Evolutionary conservation across 2,329 filamentous ascomycete genomes (phyloP).

Genomic region (Hymenoscyphus repandus): DNA sequence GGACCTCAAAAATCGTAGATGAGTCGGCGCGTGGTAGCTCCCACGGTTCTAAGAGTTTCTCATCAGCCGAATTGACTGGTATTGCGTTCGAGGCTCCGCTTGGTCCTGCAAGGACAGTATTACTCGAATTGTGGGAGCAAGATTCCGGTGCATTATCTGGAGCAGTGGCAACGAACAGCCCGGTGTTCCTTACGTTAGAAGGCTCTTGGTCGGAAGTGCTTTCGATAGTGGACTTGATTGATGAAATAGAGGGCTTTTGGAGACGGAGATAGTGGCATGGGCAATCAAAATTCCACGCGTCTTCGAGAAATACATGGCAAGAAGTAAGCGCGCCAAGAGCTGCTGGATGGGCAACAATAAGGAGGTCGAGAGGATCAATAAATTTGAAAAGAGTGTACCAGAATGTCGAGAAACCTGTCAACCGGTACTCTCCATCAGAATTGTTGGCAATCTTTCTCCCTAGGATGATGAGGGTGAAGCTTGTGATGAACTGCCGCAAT

Average conservation of each 20-base stretch:
- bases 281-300: conserved; percentile 60
- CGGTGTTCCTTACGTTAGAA: not conserved
- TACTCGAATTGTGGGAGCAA: too few species aligned
- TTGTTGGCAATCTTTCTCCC: conserved; percentile 17
- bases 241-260: conserved; percentile 14
- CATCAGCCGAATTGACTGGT: not conserved
- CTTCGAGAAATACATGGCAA: conserved; percentile 49
- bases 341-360: conserved; percentile 55
- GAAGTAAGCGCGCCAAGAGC: conserved; percentile 57
- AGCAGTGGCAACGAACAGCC: not conserved
- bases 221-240: not conserved
- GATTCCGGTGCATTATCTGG: conserved; percentile 1
- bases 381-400: conserved; percentile 52
- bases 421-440: conserved; percentile 3
- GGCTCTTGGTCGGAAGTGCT: not conserved
- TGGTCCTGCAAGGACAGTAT: not conserved
- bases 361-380: conserved; percentile 48
- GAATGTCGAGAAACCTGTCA: conserved; percentile 30
- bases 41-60: not conserved
- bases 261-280: conserved; percentile 56
- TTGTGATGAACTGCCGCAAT: conserved; percentile 38
- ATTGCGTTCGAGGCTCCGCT: too few species aligned
- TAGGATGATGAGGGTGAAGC: conserved; percentile 40
- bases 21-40: not conserved
- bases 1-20: conserved; percentile 20